Evolutionary conservation across 768 basidiomycete species (phyloP).

Genomic region (Dioszegia hungarica): DNA sequence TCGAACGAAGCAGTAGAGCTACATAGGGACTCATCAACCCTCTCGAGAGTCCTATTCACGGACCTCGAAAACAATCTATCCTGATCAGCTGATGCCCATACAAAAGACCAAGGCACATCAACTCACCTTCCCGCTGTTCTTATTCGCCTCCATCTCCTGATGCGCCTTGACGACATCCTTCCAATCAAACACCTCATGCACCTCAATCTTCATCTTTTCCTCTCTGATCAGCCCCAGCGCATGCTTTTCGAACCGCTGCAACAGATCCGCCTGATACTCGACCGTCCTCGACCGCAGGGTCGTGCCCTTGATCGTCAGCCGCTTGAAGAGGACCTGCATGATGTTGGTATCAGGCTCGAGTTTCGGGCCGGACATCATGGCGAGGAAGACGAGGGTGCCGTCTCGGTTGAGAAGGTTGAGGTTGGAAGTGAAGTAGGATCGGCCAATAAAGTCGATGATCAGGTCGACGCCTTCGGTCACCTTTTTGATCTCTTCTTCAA

Average conservation of each 20-base stretch:
- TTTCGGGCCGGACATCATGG: slow-evolving; percentile 42
- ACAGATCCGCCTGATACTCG: slow-evolving; percentile 71
- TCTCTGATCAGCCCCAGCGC: slow-evolving; percentile 59
- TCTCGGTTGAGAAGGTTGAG: slow-evolving; percentile 36
- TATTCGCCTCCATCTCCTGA: slow-evolving; percentile 74
- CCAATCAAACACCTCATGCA: slow-evolving; percentile 82
- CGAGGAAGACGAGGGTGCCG: slow-evolving; percentile 46
- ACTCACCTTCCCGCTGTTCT: slow-evolving; percentile 55
- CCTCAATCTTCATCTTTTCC: slow-evolving; percentile 65
- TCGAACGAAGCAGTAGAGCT: too few relatives aligned
- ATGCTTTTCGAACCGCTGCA: slow-evolving; percentile 58
- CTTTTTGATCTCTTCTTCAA: slow-evolving; percentile 66
- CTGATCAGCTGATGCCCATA: neutral
- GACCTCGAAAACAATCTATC: slow-evolving; percentile 51
- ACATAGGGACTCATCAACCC: too few relatives aligned
- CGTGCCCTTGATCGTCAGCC: slow-evolving; percentile 80
- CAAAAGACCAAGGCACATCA: neutral
- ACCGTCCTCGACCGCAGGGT: slow-evolving; percentile 70
- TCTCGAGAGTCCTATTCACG: too few relatives aligned
- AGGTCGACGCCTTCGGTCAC: slow-evolving; percentile 70
- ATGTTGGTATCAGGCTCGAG: slow-evolving; percentile 51
- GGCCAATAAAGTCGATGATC: slow-evolving; percentile 65
- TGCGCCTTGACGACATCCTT: slow-evolving; percentile 73
- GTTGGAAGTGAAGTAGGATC: slow-evolving; percentile 43
- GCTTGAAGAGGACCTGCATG: slow-evolving; percentile 68